Base-by-base conservation (phyloP, 2,329 filamentous ascomycete species). In the Pseudogymnoascus sp. region DNA sequence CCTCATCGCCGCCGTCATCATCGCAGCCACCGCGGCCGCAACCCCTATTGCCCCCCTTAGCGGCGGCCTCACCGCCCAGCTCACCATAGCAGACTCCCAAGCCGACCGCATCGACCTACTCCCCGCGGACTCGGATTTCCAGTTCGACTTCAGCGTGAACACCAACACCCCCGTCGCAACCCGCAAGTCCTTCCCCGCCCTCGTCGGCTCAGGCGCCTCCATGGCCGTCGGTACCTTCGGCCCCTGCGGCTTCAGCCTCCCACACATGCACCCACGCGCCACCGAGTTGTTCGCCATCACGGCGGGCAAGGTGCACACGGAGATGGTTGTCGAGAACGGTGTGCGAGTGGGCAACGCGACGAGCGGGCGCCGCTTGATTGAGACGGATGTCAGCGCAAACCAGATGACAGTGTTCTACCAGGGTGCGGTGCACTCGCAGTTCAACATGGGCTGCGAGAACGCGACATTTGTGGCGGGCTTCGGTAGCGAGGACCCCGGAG, bases 391-490 rank as follows among this genome's bases (percentile, higher is more conserved):
- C 43, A 68, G 68, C 8, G 71, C 74, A 64, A 77, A 77, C 71
- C 77, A 81, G 72, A 80, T 82, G 74, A 82, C 80, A 2, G 77
- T 81, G 59, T 84, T 84, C 73, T 82, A 79, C 67, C 78, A 80
- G 70, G 83, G 83, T 24, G 76, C 78, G 6, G 70, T 84, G 22
- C 84, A 86, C 73, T 80, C 78, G 6, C 80, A 84, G 69, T 83
- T 78, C 71, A 86, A 85, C 74, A 81, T 82, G 1, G 75, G 78
- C 67, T 85, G 83, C 72, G 74, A 76, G 38, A 72, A 77, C 37
- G 79, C 78, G 62, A 74, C 78, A 24, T 83, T 83, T 68, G 74
- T 83, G 33, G 81, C 82, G 6, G 72, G 75, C 35, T 83, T 83
- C 67, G 75, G 75, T 40, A 70, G 70, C 56, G 81, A 84, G 70